Evolutionary conservation across 805 yeast genomes (phyloP).

Genomic region (Sugiyamaella marilandica): DNA sequence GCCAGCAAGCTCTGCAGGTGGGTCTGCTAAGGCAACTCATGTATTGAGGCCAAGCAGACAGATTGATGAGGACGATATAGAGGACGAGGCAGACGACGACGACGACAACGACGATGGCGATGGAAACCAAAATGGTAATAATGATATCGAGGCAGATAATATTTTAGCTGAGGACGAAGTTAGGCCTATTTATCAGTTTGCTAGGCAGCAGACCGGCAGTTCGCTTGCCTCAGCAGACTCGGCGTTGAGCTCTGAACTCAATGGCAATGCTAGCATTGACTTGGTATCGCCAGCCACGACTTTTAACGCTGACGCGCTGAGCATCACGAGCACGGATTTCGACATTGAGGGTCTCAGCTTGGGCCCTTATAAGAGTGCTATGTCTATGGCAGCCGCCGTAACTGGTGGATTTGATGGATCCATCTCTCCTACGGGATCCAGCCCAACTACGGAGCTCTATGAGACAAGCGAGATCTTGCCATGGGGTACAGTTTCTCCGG

Average conservation of each 20-base stretch:
- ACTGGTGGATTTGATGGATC: constrained; percentile 9
- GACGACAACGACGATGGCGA: not conserved
- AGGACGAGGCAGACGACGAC: constrained; percentile 3
- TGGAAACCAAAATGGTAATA: constrained; percentile 3
- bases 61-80: constrained; percentile 4
- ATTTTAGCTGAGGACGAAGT: not conserved
- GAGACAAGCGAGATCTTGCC: constrained; percentile 9
- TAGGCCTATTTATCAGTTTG: not conserved
- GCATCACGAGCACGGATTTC: constrained; percentile 1
- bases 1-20: not conserved
- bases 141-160: not conserved
- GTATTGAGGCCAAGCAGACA: not conserved
- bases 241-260: constrained; percentile 1
- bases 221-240: not conserved
- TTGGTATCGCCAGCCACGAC: not conserved
- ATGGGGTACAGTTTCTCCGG: constrained; percentile 18
- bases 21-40: not conserved
- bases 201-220: constrained; percentile 1
- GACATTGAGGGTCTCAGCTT: constrained; percentile 7
- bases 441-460: constrained; percentile 9
- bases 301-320: not conserved
- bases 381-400: constrained; percentile 19
- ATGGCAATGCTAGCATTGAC: not conserved
- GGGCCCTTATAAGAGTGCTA: constrained; percentile 16
- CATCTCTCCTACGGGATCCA: constrained; percentile 4